Evolutionary conservation across 2,329 filamentous ascomycete species (phyloP).

Genomic region (Paraphaeosphaeria minitans): DNA sequence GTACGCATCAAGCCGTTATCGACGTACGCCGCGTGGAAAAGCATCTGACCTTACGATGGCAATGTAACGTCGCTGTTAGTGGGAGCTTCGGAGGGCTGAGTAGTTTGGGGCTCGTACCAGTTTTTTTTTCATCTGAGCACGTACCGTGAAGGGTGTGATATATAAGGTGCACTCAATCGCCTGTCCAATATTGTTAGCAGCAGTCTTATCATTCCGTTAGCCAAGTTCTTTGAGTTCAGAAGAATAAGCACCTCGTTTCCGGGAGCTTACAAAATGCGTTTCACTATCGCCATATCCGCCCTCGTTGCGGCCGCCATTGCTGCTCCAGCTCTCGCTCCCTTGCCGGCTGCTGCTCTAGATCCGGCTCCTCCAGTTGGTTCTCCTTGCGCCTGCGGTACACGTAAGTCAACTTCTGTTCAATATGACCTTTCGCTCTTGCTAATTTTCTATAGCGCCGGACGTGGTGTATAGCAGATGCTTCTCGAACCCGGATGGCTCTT

Average conservation of each 20-base stretch:
- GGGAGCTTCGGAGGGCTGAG: background rate
- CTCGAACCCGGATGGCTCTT: background rate
- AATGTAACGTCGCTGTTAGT: background rate
- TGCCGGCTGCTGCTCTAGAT: background rate
- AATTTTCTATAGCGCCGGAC: background rate
- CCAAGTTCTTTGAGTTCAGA: background rate
- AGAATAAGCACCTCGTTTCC: background rate
- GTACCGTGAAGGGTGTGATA: background rate
- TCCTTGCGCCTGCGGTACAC: background rate
- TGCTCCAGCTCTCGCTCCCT: background rate
- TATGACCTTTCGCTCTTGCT: background rate
- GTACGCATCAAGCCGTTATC: background rate
- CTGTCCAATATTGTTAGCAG: background rate
- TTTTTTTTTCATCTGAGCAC: background rate
- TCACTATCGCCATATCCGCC: background rate
- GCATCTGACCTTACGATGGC: background rate
- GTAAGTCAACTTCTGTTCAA: background rate
- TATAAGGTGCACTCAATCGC: constrained; percentile 3
- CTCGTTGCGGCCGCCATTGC: constrained; percentile 4
- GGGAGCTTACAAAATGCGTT: background rate
- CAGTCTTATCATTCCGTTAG: background rate
- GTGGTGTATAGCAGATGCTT: constrained; percentile 6
- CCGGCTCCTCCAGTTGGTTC: constrained; percentile 6
- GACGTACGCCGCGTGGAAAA: background rate
- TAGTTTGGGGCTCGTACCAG: background rate